A percentile compares a stretch with the other conserved stretches of the same genome.
Conservation (phyloP, 2,329 filamentous ascomycete genomes). For the Diaporthe sp. region DNA sequence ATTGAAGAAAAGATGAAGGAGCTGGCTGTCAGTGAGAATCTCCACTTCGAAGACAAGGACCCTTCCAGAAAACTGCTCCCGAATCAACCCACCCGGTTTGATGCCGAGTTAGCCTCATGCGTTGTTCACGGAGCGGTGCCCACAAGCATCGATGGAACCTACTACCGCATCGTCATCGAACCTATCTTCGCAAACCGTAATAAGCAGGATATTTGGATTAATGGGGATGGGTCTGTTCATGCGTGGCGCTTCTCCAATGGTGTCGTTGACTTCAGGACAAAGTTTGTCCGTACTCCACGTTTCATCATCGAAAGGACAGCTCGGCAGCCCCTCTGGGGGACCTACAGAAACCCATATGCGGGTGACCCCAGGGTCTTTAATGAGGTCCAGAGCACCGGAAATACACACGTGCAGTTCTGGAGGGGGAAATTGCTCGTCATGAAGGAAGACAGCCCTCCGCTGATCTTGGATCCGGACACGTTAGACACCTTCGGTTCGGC, state of each 20-base stretch:
- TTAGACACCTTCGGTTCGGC: not conserved
- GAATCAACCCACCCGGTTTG: not conserved
- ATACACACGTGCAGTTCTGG: conserved; percentile 8
- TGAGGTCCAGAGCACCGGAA: not conserved
- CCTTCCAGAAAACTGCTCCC: not conserved
- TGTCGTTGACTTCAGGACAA: not conserved
- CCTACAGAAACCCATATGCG: not conserved
- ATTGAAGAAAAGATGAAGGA: not conserved
- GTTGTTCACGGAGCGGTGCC: not conserved
- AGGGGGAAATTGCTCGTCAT: not conserved
- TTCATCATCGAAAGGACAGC: conserved; percentile 6
- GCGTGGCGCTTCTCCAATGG: conserved; percentile 15
- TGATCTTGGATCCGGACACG: not conserved
- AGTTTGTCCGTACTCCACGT: conserved; percentile 2
- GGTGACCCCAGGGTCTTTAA: not conserved
- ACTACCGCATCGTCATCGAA: not conserved
- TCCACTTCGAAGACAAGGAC: not conserved
- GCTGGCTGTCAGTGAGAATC: not conserved
- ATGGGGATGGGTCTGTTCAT: not conserved
- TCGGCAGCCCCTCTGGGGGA: not conserved
- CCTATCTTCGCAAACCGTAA: conserved; percentile 2
- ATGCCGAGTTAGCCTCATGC: conserved; percentile 6
- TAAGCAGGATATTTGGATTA: conserved; percentile 6
- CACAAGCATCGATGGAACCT: conserved; percentile 4
- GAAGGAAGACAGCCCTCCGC: conserved; percentile 7